Percentiles rank a stretch among this genome's conserved stretches.
These are phyloP conservation scores for Kwoniella dendrophila DNA, from an alignment of 768 basidiomycete genomes.

Conservation along the genomic window DNA sequence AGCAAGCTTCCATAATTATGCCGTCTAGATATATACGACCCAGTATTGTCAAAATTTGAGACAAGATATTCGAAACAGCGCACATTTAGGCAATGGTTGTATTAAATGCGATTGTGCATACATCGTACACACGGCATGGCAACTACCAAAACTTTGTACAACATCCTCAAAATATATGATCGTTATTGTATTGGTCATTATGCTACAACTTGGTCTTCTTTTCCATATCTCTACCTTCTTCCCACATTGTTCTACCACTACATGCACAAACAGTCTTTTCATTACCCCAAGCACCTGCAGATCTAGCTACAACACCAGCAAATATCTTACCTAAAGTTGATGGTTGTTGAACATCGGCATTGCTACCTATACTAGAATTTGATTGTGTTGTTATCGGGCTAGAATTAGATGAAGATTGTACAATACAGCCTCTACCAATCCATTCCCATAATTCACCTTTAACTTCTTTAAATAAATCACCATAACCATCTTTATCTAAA, in stretches of 20 bases:
- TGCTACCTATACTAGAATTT: no score
- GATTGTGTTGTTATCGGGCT: not conserved
- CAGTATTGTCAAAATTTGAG: no score
- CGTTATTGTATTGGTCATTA: not conserved
- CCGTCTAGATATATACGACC: no score
- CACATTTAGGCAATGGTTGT: no score
- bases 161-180: not conserved
- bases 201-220: constrained; percentile 30
- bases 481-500: constrained; percentile 53
- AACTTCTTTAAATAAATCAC: constrained; percentile 52
- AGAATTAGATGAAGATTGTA: constrained; percentile 33
- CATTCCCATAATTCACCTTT: constrained; percentile 54
- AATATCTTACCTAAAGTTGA: constrained; percentile 44
- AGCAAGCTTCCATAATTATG: no score
- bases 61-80: no score
- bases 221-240: constrained; percentile 55
- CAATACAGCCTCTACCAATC: constrained; percentile 53
- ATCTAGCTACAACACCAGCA: constrained; percentile 54
- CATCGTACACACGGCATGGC: no score
- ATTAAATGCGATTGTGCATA: no score
- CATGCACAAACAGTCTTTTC: constrained; percentile 56
- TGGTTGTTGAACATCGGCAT: not conserved
- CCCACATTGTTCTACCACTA: constrained; percentile 56
- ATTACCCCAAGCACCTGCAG: constrained; percentile 54
- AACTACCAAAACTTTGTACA: not conserved